phyloP scores from a whole-genome alignment of 331 rosid genomes.

The Phaseolus coccineus region DNA sequence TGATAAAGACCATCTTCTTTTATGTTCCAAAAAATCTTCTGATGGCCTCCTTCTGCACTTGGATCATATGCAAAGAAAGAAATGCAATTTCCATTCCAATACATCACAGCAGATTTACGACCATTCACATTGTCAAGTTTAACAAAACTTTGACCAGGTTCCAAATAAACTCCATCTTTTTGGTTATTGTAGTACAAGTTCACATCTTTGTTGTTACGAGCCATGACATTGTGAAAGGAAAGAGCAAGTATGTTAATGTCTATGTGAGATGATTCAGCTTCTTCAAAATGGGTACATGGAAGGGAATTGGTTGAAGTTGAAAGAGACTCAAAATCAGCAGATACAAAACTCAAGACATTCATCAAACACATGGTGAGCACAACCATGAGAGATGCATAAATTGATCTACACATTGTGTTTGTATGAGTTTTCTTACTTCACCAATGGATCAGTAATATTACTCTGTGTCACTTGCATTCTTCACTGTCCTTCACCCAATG shows the following conservation, averaged over 20 bases:
- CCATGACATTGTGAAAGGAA: not conserved
- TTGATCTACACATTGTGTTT: too few species aligned
- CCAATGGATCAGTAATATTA: too few species aligned
- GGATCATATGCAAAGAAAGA: not conserved
- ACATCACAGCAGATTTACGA: not conserved
- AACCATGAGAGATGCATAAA: not conserved
- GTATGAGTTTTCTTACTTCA: too few species aligned
- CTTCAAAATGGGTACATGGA: too few species aligned
- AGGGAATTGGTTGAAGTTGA: too few species aligned
- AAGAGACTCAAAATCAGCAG: not conserved
- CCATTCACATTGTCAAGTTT: not conserved
- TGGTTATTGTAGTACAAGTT: not conserved
- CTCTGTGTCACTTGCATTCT: too few species aligned
- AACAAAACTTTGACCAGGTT: not conserved
- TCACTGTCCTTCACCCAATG: too few species aligned
- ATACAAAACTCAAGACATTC: not conserved
- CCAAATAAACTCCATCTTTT: not conserved
- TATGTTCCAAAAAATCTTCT: not conserved
- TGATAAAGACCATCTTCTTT: not conserved
- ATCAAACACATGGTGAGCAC: not conserved
- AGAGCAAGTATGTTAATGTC: too few species aligned
- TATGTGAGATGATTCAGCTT: too few species aligned
- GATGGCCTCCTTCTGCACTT: not conserved
- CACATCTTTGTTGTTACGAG: not conserved
- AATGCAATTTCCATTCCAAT: not conserved